Conservation (phyloP, 345 rosid species). For the Citrus medica region DNA sequence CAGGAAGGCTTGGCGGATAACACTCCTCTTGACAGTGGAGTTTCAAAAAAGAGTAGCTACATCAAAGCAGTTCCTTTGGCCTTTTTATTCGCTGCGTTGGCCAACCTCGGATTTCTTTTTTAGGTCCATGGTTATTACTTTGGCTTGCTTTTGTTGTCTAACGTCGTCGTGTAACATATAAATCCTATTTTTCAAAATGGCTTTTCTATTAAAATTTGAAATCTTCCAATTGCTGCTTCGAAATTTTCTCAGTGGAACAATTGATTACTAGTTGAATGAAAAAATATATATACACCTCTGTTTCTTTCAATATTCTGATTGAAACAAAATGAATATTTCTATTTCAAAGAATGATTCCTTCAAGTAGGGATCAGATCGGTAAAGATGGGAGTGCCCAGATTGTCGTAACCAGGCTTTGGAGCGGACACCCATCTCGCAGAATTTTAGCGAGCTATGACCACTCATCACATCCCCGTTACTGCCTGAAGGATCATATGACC, state of each 20-base stretch:
- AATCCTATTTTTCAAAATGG: too few relatives aligned
- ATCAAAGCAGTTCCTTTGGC: constrained; percentile 5
- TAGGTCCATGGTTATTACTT: not conserved
- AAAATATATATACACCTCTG: too few relatives aligned
- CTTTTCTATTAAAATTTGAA: too few relatives aligned
- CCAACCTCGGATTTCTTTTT: constrained; percentile 4
- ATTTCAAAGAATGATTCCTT: not conserved
- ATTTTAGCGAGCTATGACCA: constrained; percentile 27
- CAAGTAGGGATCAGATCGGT: not conserved
- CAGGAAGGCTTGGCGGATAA: constrained; percentile 26
- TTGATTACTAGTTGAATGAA: too few relatives aligned
- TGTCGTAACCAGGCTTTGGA: constrained; percentile 56
- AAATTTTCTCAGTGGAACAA: too few relatives aligned
- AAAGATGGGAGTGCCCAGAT: constrained; percentile 3
- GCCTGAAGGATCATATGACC: constrained; percentile 51
- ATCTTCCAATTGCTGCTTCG: too few relatives aligned
- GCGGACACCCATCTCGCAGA: constrained; percentile 50
- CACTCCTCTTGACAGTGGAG: constrained; percentile 34
- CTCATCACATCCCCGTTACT: constrained; percentile 62
- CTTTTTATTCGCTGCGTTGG: constrained; percentile 4
- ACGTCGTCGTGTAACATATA: too few relatives aligned
- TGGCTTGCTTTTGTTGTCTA: not conserved
- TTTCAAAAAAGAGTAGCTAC: constrained; percentile 16
- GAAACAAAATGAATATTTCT: not conserved
- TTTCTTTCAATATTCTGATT: too few relatives aligned